Conservation (phyloP, 345 rosid genomes). For the Aquilaria malaccensis region DNA sequence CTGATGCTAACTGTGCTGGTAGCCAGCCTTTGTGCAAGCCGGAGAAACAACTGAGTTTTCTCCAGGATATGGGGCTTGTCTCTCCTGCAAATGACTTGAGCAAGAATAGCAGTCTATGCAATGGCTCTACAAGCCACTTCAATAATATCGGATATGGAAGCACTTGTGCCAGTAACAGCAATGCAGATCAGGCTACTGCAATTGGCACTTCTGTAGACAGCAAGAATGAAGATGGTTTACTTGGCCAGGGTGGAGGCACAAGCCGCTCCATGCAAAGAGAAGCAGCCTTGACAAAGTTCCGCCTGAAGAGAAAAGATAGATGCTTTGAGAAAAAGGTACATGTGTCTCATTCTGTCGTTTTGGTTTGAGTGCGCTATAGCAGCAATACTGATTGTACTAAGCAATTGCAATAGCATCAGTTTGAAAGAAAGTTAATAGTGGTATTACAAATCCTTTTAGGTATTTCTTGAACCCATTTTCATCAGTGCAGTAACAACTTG, state of each 20-base stretch:
- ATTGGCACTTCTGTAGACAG: conserved; percentile 38
- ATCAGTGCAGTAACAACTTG: no score
- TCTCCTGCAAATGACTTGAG: conserved; percentile 57
- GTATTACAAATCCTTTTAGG: background rate
- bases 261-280: conserved; percentile 62
- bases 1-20: conserved; percentile 29
- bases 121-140: conserved; percentile 35
- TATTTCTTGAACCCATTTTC: background rate
- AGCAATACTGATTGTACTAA: background rate
- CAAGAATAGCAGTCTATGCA: conserved; percentile 54
- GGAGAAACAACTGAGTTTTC: conserved; percentile 24
- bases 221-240: conserved; percentile 38
- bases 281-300: conserved; percentile 83
- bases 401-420: background rate
- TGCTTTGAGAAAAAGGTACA: conserved; percentile 91
- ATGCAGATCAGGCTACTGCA: conserved; percentile 34
- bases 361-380: no score
- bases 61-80: conserved; percentile 48
- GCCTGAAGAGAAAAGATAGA: conserved; percentile 91
- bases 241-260: conserved; percentile 26
- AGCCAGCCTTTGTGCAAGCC: conserved; percentile 21
- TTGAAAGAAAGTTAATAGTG: no score
- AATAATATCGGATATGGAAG: conserved; percentile 44
- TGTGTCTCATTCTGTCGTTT: no score
- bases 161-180: conserved; percentile 39